Evolutionary conservation across 2,329 filamentous ascomycete species (phyloP), one percentile per base, ranked within the genome.

Genomic region (Dactylellina sp.): DNA sequence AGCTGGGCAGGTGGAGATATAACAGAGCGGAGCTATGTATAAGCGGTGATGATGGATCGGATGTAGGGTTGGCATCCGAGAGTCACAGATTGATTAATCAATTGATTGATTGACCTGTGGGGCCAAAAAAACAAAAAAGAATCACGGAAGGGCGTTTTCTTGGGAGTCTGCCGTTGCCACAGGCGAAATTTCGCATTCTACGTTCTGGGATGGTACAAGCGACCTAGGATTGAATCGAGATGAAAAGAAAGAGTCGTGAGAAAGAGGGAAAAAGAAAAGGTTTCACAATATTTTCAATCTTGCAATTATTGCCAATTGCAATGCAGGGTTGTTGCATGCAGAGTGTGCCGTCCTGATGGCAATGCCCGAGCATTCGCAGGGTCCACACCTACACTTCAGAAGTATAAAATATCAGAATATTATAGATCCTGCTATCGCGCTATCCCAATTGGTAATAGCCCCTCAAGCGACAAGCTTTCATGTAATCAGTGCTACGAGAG

Each of bases 1-100:
- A 3, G 28, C 37, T 25, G 47, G 18, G 35, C 44, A 61, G 46
- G 56, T 50, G 55, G 35, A 35, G 62, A 32, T 66, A 66, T 66
- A 66, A 24, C 52, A 66, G 18, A 40, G 24, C 14, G 22, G 52
- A 66, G 44, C 52, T 64, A 64, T 64, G 28, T 32, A 32, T 32
- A 32, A 66, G 42, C 42, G 22, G 37, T 56, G 52, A 50, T 66
- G 28, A 50, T 66, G 28, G 40, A 66, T 56, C 62, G 52, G 52
- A 59, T 66, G 50, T 55, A 47, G 40, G 52, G 32, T 57, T 66
- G 62, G 50, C 52, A 50, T 57, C 52, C 62, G 62, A 50, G 55
- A 56, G 42, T 66, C 56, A 40, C 62, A 59, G 62, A 59, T 59
- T 59, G n/a, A n/a, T n/a, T n/a, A n/a, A n/a, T n/a, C n/a, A n/a